Evolutionary conservation across 441 rosid genomes (phyloP).

Genomic region (Daphne laureola): DNA sequence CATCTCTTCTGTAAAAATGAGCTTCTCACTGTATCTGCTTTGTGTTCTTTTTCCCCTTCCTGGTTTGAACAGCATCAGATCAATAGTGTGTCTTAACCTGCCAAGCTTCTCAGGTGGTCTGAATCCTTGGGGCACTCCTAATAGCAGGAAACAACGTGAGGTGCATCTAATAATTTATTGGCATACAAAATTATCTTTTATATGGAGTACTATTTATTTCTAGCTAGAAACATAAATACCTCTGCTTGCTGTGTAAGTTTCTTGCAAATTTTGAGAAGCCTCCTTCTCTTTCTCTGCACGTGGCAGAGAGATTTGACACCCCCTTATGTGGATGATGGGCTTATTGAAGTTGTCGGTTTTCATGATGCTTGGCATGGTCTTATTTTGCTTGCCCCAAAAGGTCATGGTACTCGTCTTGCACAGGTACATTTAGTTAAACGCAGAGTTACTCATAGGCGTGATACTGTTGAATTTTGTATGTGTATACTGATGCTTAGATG

Average conservation of each 20-base stretch:
- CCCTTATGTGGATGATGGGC: slow-evolving; percentile 87
- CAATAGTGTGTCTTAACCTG: slow-evolving; percentile 83
- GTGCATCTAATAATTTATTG: slow-evolving; percentile 28
- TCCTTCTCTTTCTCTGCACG: slow-evolving; percentile 11
- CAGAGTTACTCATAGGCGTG: too few relatives aligned
- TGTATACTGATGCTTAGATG: too few relatives aligned
- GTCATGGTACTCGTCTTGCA: slow-evolving; percentile 94
- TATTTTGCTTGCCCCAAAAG: slow-evolving; percentile 72
- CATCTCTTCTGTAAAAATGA: not conserved
- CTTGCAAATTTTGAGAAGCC: slow-evolving; percentile 8
- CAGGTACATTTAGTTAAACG: slow-evolving; percentile 41
- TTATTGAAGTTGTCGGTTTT: slow-evolving; percentile 85
- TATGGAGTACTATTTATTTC: too few relatives aligned
- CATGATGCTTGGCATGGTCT: slow-evolving; percentile 99
- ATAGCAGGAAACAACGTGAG: slow-evolving; percentile 40
- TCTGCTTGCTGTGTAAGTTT: not conserved
- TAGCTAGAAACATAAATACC: too few relatives aligned
- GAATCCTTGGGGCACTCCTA: slow-evolving; percentile 86
- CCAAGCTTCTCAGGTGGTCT: slow-evolving; percentile 97
- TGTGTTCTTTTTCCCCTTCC: not conserved
- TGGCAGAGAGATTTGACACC: slow-evolving; percentile 77
- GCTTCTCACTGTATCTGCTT: slow-evolving; percentile 2
- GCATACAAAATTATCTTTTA: too few relatives aligned
- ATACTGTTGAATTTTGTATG: too few relatives aligned
- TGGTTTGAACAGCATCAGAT: slow-evolving; percentile 58